Conservation (phyloP, 225 moss, liverwort and hornwort species). For the Rhytidiadelphus loreus region DNA sequence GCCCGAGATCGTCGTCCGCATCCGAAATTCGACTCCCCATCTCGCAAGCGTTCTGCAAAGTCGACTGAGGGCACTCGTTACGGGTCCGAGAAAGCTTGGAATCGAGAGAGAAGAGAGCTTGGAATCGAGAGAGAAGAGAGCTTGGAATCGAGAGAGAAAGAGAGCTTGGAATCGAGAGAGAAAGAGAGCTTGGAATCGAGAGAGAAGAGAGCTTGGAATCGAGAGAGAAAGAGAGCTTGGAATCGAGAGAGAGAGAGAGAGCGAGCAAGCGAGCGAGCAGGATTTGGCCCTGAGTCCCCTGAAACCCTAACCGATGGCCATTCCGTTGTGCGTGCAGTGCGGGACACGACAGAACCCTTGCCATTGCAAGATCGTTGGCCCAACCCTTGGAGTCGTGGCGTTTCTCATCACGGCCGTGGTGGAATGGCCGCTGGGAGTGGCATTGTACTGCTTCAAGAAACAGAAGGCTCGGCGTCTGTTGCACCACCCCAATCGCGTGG, state of each 20-base stretch:
- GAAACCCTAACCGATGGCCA: neutral
- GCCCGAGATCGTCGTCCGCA: neutral
- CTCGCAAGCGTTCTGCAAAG: neutral
- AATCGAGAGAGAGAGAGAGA: neutral
- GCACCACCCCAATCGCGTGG: conserved; percentile 32
- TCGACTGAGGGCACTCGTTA: neutral
- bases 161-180: neutral
- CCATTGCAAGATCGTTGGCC: conserved; percentile 48
- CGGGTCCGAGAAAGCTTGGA: neutral
- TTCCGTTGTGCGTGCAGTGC: conserved; percentile 55
- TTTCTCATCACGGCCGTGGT: conserved; percentile 35
- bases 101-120: neutral
- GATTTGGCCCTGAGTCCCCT: neutral
- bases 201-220: neutral
- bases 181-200: no score
- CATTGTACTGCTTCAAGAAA: conserved; percentile 35
- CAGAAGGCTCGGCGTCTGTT: conserved; percentile 47
- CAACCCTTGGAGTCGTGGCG: conserved; percentile 36
- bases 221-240: neutral
- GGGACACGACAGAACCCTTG: conserved; percentile 40
- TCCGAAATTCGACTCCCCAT: neutral
- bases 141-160: neutral
- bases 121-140: neutral
- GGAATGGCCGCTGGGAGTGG: conserved; percentile 45
- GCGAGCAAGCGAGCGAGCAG: neutral